These are phyloP conservation scores for Suhomyces xylopsoci DNA, from an alignment of 805 yeast species.

Conservation along the genomic window DNA sequence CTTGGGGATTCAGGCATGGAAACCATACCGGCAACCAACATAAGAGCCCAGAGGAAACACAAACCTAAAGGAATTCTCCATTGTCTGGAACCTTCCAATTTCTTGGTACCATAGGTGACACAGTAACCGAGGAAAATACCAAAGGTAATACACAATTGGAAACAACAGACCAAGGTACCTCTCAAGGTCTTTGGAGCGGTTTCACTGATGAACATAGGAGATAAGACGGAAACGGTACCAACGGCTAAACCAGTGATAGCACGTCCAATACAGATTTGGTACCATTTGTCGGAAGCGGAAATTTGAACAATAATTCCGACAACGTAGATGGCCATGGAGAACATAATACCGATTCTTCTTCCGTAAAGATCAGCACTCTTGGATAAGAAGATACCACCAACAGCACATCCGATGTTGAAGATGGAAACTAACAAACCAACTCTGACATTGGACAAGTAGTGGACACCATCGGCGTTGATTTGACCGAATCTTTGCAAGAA, in stretches of 20 bases:
- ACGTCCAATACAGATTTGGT: conserved; percentile 24
- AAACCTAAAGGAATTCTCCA: conserved; percentile 30
- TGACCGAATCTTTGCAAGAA: conserved; percentile 21
- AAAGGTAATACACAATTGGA: conserved; percentile 26
- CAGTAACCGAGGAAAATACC: conserved; percentile 29
- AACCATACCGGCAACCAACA: conserved; percentile 23
- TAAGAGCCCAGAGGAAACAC: conserved; percentile 27
- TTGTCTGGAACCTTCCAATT: conserved; percentile 20
- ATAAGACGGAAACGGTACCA: conserved; percentile 24
- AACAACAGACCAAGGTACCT: conserved; percentile 28
- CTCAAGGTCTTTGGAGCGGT: conserved; percentile 27
- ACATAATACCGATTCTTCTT: conserved; percentile 24
- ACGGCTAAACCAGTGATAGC: conserved; percentile 27
- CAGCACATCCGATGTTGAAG: conserved; percentile 29
- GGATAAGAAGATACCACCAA: conserved; percentile 25
- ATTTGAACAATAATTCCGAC: conserved; percentile 28
- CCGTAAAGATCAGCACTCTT: conserved; percentile 25
- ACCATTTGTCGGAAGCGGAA: conserved; percentile 20
- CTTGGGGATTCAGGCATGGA: conserved; percentile 30
- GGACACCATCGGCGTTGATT: conserved; percentile 13
- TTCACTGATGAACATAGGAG: conserved; percentile 26
- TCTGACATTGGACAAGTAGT: conserved; percentile 21
- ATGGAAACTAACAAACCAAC: conserved; percentile 27
- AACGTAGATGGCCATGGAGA: conserved; percentile 25
- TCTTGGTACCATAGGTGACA: conserved; percentile 24